Evolutionary conservation across 768 basidiomycete genomes (phyloP), one percentile per base, ranked within the genome.

Genomic region (Boletus sp.): DNA sequence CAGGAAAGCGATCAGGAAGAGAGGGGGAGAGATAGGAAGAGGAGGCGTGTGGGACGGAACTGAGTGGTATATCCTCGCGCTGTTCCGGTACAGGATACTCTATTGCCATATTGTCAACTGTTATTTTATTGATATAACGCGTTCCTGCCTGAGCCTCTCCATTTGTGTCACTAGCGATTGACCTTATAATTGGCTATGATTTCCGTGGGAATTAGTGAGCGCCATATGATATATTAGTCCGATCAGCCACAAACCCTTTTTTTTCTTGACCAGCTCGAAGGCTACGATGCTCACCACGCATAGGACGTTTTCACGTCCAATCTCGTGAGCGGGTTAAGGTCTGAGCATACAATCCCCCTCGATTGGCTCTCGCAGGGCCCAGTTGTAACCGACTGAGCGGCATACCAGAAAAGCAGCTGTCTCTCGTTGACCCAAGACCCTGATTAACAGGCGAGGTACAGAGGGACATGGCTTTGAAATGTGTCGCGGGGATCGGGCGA

Each of bases 251-350:
- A 19, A 0, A 4, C 7, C 10, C 34, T 29, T 25, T 30, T 21
- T 27, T 4, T 27, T 32, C 30, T 15, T 9, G 44, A 68, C 68
- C 75, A 79, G 78, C 63, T 69, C 74, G 64, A 85, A 88, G 77
- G 82, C 83, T 77, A 81, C 83, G 78, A 83, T 72, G 83, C 84
- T 86, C 83, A 82, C 73, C 59, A 72, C 83, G 64, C 61, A 82
- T 79, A 75, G 75, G 77, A 75, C 54, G 61, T 11, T 54, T 53
- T 34, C 14, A 19, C 57, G 53, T 72, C 66, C 64, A 57, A 55
- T 52, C 59, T 85, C 70, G 77, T 83, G 83, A 87, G 84, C 85
- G 84, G 87, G 85, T 80, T 77, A 88, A 88, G 84, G 85, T 87
- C 85, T 85, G 86, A 87, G 84, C 71, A 79, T 82, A 64, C 55